Evolutionary conservation across 805 yeast species (phyloP), one percentile per base, ranked within the genome.

Genomic region (Saccharomycopsis selenospora): DNA sequence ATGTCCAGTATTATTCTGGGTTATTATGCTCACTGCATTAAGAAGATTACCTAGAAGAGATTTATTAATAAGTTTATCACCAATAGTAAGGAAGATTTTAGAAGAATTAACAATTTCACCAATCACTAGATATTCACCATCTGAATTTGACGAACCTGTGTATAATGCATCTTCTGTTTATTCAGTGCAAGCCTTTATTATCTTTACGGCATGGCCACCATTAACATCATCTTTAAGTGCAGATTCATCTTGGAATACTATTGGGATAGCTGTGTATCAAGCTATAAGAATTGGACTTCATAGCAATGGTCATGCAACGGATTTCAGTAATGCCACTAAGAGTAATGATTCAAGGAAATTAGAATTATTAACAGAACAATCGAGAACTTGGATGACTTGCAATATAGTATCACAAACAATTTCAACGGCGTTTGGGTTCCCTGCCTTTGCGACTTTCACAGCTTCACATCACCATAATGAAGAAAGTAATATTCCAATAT

Each of bases 151-250:
- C 55, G 90, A 83, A 56, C 95, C 95, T 1, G 76, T 85, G 10
- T 70, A 87, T 59, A 90, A 90, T 57, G 91, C 89, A 2, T 86
- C 95, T 3, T 83, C 95, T 20, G 96, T 91, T 0, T 91, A 83
- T 61, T 85, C 96, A 0, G 97, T 91, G 0, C 99, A 91, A 63
- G 97, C 97, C 0, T 83, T 91, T 54, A 66, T 91, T 24, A 68
- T 91, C 1, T 88, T 85, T 64, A 83, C 97, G 0, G 79, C 83
- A 62, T 91, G 98, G 99, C 98, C 98, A 0, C 96, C 97, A 2
- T 73, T 90, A 33, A 87, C 96, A 0, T 88, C 98, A 0, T 89
- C 97, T 0, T 72, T 93, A 42, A 85, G 95, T 64, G 96, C 98
- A 0, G 98, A 93, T 61, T 84, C 96, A 5, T 84, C 95, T 3